These are phyloP conservation scores for Grigorovia transvaalensis DNA, from an alignment of 805 yeast genomes.

Conservation along the genomic window DNA sequence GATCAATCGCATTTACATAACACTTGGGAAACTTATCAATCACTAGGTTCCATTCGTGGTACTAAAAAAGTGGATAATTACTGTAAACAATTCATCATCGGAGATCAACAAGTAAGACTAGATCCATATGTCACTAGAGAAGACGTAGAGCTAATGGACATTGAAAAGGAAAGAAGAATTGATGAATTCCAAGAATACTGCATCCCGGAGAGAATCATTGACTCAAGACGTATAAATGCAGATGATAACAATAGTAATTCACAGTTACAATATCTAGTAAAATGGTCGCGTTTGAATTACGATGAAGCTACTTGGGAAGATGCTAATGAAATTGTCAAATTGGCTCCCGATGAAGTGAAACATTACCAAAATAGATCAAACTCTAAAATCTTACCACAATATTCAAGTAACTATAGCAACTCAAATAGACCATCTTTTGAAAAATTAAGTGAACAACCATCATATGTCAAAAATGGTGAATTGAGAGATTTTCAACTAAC, in stretches of 20 bases:
- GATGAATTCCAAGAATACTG: slow-evolving; percentile 80
- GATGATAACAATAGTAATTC: slow-evolving; percentile 41
- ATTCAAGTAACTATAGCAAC: slow-evolving; percentile 66
- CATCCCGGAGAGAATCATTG: slow-evolving; percentile 81
- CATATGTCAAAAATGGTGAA: slow-evolving; percentile 81
- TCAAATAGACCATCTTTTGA: slow-evolving; percentile 76
- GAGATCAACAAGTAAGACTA: slow-evolving; percentile 63
- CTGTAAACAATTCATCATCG: slow-evolving; percentile 62
- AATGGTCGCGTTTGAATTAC: slow-evolving; percentile 88
- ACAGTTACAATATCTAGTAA: slow-evolving; percentile 71
- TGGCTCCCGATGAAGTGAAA: slow-evolving; percentile 76
- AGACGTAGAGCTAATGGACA: slow-evolving; percentile 87
- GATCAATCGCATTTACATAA: slow-evolving; percentile 85
- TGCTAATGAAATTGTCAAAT: slow-evolving; percentile 73
- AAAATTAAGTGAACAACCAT: slow-evolving; percentile 77
- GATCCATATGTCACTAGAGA: slow-evolving; percentile 82
- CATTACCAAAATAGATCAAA: slow-evolving; percentile 71
- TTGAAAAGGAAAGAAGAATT: slow-evolving; percentile 73
- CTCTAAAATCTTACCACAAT: slow-evolving; percentile 74
- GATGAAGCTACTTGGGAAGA: slow-evolving; percentile 97
- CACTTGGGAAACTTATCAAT: slow-evolving; percentile 74
- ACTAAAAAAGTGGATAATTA: slow-evolving; percentile 82
- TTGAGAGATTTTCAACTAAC: slow-evolving; percentile 95
- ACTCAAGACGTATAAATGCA: slow-evolving; percentile 57
- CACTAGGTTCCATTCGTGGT: slow-evolving; percentile 49